Percentiles rank a stretch among this genome's conserved stretches.
phyloP scores from a whole-genome alignment of 495 filamentous ascomycete species.

The Recurvomyces mirabilis region DNA sequence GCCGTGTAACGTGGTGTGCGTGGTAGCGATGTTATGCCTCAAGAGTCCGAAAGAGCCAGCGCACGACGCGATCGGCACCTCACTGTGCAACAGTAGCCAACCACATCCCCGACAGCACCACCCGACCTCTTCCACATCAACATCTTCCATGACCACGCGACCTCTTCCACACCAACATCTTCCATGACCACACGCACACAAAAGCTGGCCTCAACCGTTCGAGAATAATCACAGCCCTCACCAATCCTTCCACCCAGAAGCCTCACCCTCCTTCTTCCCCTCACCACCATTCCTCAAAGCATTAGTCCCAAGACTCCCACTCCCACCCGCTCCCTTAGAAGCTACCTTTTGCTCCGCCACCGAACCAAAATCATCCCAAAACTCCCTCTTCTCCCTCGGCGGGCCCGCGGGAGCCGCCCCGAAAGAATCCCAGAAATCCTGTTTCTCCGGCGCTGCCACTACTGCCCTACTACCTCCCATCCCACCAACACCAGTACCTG shows the following conservation, averaged over 20 bases:
- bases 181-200: no score
- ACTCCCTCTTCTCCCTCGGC: slow-evolving; percentile 29
- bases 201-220: no score
- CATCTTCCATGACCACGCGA: no score
- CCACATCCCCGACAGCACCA: no score
- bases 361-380: slow-evolving; percentile 62
- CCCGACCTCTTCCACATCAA: no score
- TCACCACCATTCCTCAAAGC: slow-evolving; percentile 35
- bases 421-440: slow-evolving; percentile 53
- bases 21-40: no score
- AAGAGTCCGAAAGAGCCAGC: no score
- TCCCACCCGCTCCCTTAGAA: slow-evolving; percentile 18
- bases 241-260: slow-evolving; percentile 21
- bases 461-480: background rate
- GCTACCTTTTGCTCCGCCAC: slow-evolving; percentile 18
- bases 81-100: no score
- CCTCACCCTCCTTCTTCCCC: slow-evolving; percentile 14
- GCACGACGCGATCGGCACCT: no score
- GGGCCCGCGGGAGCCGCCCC: slow-evolving; percentile 27
- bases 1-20: no score
- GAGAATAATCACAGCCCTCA: no score
- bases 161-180: no score
- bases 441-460: slow-evolving; percentile 43
- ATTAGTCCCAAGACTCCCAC: slow-evolving; percentile 50
- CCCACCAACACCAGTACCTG: background rate